Evolutionary conservation across 2,329 filamentous ascomycete species (phyloP).

Genomic region (Fusarium mexicanum): DNA sequence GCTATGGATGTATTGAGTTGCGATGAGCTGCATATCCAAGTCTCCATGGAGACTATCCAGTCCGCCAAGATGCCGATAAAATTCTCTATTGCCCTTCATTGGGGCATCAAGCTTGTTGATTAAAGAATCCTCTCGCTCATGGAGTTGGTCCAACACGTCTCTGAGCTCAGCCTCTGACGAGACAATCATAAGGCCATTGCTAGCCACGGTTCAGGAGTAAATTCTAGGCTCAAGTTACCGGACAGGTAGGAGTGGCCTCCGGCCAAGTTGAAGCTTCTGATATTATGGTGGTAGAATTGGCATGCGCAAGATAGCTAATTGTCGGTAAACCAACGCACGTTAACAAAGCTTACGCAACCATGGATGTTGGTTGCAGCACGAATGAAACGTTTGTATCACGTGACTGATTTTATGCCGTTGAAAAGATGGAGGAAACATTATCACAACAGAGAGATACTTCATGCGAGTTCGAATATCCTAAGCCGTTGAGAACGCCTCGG

Average conservation of each 20-base stretch:
- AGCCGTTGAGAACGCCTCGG: too few relatives aligned
- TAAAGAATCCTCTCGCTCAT: not conserved
- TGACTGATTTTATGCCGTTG: not conserved
- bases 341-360: not conserved
- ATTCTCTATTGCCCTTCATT: too few relatives aligned
- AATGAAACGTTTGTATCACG: not conserved
- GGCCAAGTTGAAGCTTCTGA: not conserved
- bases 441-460: not conserved
- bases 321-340: not conserved
- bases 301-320: not conserved
- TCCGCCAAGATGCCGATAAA: not conserved
- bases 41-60: not conserved
- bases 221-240: not conserved
- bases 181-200: not conserved
- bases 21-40: not conserved
- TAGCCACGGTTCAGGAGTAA: not conserved
- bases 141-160: not conserved
- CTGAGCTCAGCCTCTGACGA: not conserved
- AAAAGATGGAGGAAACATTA: not conserved
- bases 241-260: too few relatives aligned
- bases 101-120: not conserved
- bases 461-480: not conserved
- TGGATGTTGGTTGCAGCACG: not conserved
- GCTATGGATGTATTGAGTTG: not conserved
- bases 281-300: too few relatives aligned